Conservation (phyloP, 257 asterid species). For the Solanum infundibuliforme region DNA sequence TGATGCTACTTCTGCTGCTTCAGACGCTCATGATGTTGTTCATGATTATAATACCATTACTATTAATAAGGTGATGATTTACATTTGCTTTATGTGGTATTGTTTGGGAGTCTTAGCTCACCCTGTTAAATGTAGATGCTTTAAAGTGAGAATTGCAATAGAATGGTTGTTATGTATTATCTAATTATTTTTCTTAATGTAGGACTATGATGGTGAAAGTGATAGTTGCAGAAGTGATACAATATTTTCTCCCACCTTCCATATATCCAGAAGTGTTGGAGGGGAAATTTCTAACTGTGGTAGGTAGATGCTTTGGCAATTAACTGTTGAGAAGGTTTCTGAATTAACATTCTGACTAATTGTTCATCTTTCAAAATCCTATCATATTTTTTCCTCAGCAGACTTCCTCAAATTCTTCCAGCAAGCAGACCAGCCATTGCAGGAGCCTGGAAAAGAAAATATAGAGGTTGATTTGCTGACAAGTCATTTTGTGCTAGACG, state of each 20-base stretch:
- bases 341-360: background rate
- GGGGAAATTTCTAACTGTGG: constrained; percentile 55
- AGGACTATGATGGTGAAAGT: constrained; percentile 42
- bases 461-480: constrained; percentile 27
- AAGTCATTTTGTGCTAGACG: constrained; percentile 12
- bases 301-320: constrained; percentile 8
- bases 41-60: constrained; percentile 17
- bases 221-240: constrained; percentile 35
- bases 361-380: background rate
- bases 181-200: constrained; percentile 10
- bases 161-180: constrained; percentile 3
- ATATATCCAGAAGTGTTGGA: constrained; percentile 41
- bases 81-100: background rate
- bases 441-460: constrained; percentile 42
- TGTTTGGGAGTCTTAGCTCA: background rate
- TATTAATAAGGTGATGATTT: constrained; percentile 30
- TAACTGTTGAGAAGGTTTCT: background rate
- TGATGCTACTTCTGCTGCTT: constrained; percentile 27
- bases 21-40: constrained; percentile 26
- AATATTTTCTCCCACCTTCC: constrained; percentile 88
- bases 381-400: constrained; percentile 14
- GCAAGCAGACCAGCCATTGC: constrained; percentile 41
- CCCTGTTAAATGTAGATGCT: background rate
- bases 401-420: constrained; percentile 51
- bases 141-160: background rate